These are phyloP conservation scores for Lodderomyces metapsilosis DNA, from an alignment of 1,139 yeast species.

Conservation along the genomic window DNA sequence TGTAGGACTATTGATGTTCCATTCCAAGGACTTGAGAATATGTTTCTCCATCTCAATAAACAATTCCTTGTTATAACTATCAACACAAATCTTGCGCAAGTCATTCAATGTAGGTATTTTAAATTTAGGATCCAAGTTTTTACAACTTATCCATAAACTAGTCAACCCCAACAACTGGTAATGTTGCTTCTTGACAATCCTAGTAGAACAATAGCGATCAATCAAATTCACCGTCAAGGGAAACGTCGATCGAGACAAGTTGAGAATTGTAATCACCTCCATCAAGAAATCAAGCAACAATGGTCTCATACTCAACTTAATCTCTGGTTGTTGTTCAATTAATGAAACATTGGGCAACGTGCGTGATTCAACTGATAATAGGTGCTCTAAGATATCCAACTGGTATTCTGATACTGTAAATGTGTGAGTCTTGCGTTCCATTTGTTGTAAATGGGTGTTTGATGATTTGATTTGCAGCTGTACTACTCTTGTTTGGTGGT, in stretches of 20 bases:
- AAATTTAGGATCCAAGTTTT: slow-evolving; percentile 67
- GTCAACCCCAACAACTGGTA: slow-evolving; percentile 70
- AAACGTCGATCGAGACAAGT: slow-evolving; percentile 51
- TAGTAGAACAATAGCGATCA: slow-evolving; percentile 51
- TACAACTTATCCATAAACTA: slow-evolving; percentile 72
- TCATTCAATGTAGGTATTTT: slow-evolving; percentile 60
- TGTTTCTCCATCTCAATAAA: slow-evolving; percentile 71
- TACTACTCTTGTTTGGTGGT: slow-evolving; percentile 35
- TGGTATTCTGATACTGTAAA: slow-evolving; percentile 39
- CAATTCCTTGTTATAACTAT: slow-evolving; percentile 55
- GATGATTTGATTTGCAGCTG: slow-evolving; percentile 34
- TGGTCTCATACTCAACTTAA: slow-evolving; percentile 50
- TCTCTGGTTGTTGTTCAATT: slow-evolving; percentile 53
- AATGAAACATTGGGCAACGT: slow-evolving; percentile 38
- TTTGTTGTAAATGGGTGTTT: slow-evolving; percentile 32
- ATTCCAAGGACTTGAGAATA: slow-evolving; percentile 54
- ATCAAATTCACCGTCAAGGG: slow-evolving; percentile 54
- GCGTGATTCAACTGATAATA: slow-evolving; percentile 31
- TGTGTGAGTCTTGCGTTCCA: slow-evolving; percentile 45
- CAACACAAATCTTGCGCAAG: slow-evolving; percentile 61
- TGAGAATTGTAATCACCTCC: slow-evolving; percentile 52
- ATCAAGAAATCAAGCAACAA: slow-evolving; percentile 50
- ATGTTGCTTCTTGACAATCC: slow-evolving; percentile 53
- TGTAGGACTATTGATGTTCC: slow-evolving; percentile 58
- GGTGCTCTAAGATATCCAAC: slow-evolving; percentile 40